Evolutionary conservation across 345 rosid genomes (phyloP).

Genomic region (Linum tenue): DNA sequence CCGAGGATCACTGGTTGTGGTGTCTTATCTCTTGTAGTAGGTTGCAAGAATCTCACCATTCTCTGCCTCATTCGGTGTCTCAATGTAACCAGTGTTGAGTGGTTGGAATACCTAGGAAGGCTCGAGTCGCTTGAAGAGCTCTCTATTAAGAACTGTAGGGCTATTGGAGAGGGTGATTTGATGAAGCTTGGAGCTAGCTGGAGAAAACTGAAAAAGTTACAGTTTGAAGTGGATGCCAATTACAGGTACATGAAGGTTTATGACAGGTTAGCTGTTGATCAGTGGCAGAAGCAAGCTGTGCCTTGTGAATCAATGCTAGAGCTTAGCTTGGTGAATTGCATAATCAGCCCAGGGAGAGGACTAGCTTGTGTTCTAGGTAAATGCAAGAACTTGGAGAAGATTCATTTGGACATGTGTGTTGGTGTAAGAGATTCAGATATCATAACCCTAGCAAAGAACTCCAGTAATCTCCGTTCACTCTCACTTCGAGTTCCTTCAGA

Average conservation of each 20-base stretch:
- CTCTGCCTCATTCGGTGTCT: conserved; percentile 67
- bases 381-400: conserved; percentile 65
- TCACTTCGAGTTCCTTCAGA: conserved; percentile 67
- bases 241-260: conserved; percentile 74
- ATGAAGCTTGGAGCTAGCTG: conserved; percentile 62
- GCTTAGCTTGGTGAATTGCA: conserved; percentile 65
- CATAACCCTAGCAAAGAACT: conserved; percentile 42
- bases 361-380: conserved; percentile 66
- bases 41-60: conserved; percentile 52
- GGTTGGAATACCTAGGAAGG: conserved; percentile 74
- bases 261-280: conserved; percentile 56
- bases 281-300: conserved; percentile 58
- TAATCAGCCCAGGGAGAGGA: conserved; percentile 78
- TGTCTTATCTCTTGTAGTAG: conserved; percentile 61
- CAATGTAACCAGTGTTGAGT: conserved; percentile 63
- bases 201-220: conserved; percentile 49
- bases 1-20: conserved; percentile 80
- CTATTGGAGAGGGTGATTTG: conserved; percentile 75
- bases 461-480: conserved; percentile 51
- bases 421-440: conserved; percentile 72
- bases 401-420: conserved; percentile 79
- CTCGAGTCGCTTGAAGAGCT: conserved; percentile 62
- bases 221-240: conserved; percentile 81
- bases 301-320: conserved; percentile 65
- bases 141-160: conserved; percentile 61